Evolutionary conservation across 2,329 filamentous ascomycete genomes (phyloP).

Genomic region (Epicoccum nigrum): DNA sequence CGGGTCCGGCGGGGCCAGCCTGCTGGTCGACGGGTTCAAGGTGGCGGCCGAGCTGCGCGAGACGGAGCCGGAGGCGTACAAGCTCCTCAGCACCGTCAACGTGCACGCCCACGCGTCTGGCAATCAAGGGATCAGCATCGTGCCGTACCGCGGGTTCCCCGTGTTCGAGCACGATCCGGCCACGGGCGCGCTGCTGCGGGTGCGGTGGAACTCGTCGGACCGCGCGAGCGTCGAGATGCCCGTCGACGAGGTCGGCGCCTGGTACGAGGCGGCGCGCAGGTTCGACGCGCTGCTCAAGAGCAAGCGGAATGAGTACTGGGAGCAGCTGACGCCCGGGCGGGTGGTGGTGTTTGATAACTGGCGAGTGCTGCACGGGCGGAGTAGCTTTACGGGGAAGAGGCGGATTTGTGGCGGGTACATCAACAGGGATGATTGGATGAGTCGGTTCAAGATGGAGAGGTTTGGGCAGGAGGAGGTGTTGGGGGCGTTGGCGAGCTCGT

Average conservation of each 20-base stretch:
- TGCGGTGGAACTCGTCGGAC: slow-evolving; percentile 95
- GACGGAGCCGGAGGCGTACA: slow-evolving; percentile 62
- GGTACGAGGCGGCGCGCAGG: slow-evolving; percentile 80
- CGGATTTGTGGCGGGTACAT: slow-evolving; percentile 87
- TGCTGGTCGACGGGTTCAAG: slow-evolving; percentile 86
- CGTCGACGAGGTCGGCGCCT: slow-evolving; percentile 59
- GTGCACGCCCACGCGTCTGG: slow-evolving; percentile 85
- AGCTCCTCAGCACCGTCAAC: slow-evolving; percentile 60
- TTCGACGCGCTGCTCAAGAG: slow-evolving; percentile 74
- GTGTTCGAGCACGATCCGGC: slow-evolving; percentile 68
- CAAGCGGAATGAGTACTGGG: slow-evolving; percentile 73
- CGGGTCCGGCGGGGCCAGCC: slow-evolving; percentile 73
- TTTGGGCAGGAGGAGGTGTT: slow-evolving; percentile 24
- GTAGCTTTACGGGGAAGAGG: slow-evolving; percentile 80
- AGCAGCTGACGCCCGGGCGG: slow-evolving; percentile 78
- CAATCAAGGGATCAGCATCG: slow-evolving; percentile 81
- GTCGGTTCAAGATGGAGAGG: slow-evolving; percentile 28
- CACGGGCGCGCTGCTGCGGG: slow-evolving; percentile 60
- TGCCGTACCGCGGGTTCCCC: slow-evolving; percentile 71
- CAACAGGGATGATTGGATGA: slow-evolving; percentile 38
- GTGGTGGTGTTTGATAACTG: slow-evolving; percentile 96
- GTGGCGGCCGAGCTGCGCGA: slow-evolving; percentile 67
- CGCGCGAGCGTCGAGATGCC: slow-evolving; percentile 70
- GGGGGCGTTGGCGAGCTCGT: slow-evolving; percentile 17
- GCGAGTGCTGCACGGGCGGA: slow-evolving; percentile 87